Evolutionary conservation across 2,329 filamentous ascomycete species (phyloP).

Genomic region (Diatrype stigma): DNA sequence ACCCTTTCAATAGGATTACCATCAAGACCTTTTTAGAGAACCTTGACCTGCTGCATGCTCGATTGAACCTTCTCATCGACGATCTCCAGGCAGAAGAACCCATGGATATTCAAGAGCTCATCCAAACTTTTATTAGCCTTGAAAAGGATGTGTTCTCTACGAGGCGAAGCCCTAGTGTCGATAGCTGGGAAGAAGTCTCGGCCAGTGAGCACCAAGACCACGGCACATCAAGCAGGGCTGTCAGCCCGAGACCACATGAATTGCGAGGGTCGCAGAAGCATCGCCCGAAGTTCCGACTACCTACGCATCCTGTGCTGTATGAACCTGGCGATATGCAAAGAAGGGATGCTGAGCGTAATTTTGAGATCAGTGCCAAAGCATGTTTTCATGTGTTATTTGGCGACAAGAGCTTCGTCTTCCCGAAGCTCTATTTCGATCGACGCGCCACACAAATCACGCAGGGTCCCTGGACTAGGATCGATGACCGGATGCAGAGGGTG

Average conservation of each 20-base stretch:
- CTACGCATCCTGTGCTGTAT: constrained; percentile 75
- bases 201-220: constrained; percentile 57
- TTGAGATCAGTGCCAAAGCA: constrained; percentile 88
- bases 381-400: constrained; percentile 96
- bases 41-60: constrained; percentile 72
- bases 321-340: constrained; percentile 77
- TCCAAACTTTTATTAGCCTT: constrained; percentile 70
- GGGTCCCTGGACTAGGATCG: constrained; percentile 73
- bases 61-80: constrained; percentile 81
- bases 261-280: constrained; percentile 33
- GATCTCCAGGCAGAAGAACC: constrained; percentile 71
- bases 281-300: constrained; percentile 73
- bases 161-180: constrained; percentile 66
- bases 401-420: constrained; percentile 92
- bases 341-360: constrained; percentile 72
- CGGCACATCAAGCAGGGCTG: constrained; percentile 41
- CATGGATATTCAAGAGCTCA: constrained; percentile 62
- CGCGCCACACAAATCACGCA: constrained; percentile 77
- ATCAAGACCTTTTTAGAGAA: constrained; percentile 94
- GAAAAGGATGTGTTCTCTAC: constrained; percentile 58
- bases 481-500: constrained; percentile 69
- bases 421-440: constrained; percentile 81
- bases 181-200: constrained; percentile 87
- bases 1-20: constrained; percentile 68
- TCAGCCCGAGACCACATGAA: constrained; percentile 28